These are phyloP conservation scores for Lachancea lanzarotensis DNA, from an alignment of 805 yeast species.

Conservation along the genomic window DNA sequence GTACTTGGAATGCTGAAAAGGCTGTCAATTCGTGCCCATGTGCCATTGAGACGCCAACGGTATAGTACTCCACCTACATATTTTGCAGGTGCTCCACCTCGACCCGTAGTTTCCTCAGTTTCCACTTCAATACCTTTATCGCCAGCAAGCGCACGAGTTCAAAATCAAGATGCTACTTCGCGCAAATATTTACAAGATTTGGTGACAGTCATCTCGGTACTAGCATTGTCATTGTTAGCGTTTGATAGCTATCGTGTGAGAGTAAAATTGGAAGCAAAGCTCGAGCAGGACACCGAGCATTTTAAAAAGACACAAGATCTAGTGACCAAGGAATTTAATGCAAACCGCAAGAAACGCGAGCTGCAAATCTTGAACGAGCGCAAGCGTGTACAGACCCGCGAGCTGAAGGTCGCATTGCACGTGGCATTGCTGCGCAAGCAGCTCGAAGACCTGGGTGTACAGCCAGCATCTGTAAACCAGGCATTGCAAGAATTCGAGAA, in stretches of 20 bases:
- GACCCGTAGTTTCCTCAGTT: neutral
- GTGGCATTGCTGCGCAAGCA: conserved; percentile 60
- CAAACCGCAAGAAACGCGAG: conserved; percentile 47
- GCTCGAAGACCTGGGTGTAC: conserved; percentile 46
- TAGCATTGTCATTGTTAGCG: conserved; percentile 43
- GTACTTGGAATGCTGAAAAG: neutral
- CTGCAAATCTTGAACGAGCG: conserved; percentile 48
- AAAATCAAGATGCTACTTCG: neutral
- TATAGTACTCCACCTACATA: conserved; percentile 14
- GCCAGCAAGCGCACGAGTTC: no score
- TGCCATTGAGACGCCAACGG: neutral
- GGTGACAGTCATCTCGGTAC: conserved; percentile 38
- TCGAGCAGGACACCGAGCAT: conserved; percentile 29
- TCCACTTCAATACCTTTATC: neutral
- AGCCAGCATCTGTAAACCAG: conserved; percentile 50
- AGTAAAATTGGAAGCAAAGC: conserved; percentile 31
- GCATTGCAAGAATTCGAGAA: conserved; percentile 52
- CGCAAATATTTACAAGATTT: conserved; percentile 33
- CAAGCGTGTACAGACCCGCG: conserved; percentile 40
- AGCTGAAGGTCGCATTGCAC: conserved; percentile 58
- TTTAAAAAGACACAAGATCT: conserved; percentile 31
- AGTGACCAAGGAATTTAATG: conserved; percentile 43
- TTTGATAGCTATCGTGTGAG: conserved; percentile 44
- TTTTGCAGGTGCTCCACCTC: conserved; percentile 6
- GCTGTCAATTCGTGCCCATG: neutral